phyloP scores from a whole-genome alignment of 805 yeast genomes.

The Danielia reshetovae region DNA sequence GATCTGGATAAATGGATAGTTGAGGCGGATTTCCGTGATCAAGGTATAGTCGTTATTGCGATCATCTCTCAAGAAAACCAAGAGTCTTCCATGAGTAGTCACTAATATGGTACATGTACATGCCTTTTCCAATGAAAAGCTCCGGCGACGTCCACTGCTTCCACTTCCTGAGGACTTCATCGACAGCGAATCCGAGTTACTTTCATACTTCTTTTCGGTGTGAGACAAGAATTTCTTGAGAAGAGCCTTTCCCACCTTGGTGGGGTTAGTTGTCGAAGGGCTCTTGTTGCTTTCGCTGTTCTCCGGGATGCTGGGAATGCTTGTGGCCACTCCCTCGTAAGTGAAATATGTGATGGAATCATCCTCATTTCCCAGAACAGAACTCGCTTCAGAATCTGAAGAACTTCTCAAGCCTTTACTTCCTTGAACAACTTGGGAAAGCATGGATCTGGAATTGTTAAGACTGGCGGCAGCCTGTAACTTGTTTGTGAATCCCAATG shows the following conservation, averaged over 20 bases:
- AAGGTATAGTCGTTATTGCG: slow-evolving; percentile 41
- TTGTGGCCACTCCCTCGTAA: slow-evolving; percentile 2
- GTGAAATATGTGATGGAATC: slow-evolving; percentile 12
- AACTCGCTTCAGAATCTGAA: not conserved
- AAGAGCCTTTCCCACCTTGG: slow-evolving; percentile 16
- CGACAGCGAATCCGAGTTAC: slow-evolving; percentile 3
- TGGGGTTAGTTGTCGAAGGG: slow-evolving; percentile 2
- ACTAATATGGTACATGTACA: slow-evolving; percentile 50
- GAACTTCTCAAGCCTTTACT: slow-evolving; percentile 10
- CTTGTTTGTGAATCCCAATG: slow-evolving; percentile 39
- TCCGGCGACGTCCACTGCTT: not conserved
- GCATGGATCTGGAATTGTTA: slow-evolving; percentile 21
- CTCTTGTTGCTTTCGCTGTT: slow-evolving; percentile 6
- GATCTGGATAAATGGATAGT: slow-evolving; percentile 49
- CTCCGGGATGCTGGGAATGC: slow-evolving; percentile 4
- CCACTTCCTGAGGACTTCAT: slow-evolving; percentile 1
- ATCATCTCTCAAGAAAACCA: slow-evolving; percentile 47
- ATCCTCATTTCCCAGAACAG: slow-evolving; percentile 4
- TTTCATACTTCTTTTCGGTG: slow-evolving; percentile 13
- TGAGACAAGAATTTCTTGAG: slow-evolving; percentile 21
- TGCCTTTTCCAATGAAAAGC: slow-evolving; percentile 29
- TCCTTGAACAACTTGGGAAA: slow-evolving; percentile 39
- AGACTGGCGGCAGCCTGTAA: slow-evolving; percentile 17
- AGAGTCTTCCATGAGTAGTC: slow-evolving; percentile 60
- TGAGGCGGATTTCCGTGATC: slow-evolving; percentile 51